Conservation (phyloP, 2,329 filamentous ascomycete species). For the Penicillium sp. region DNA sequence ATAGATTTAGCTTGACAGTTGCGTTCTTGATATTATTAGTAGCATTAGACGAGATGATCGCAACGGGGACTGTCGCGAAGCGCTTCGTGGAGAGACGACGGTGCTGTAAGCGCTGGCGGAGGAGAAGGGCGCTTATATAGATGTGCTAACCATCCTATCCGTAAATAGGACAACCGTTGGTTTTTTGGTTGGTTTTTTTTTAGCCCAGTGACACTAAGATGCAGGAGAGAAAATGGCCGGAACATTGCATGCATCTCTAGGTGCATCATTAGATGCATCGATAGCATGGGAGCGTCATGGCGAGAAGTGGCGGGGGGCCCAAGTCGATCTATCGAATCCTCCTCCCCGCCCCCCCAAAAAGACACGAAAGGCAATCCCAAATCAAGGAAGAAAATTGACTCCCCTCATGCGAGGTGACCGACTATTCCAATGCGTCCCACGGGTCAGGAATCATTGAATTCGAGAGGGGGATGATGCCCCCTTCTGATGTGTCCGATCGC, state of each 20-base stretch:
- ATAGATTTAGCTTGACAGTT: conserved; percentile 12
- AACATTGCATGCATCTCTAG: conserved; percentile 20
- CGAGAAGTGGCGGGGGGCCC: conserved; percentile 7
- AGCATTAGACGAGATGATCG: neutral
- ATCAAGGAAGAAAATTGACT: conserved; percentile 14
- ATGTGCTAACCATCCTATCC: conserved; percentile 4
- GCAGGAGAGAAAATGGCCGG: conserved; percentile 7
- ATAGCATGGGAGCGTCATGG: neutral
- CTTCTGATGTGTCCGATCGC: conserved; percentile 14
- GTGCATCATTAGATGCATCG: conserved; percentile 6
- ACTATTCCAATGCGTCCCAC: conserved; percentile 14
- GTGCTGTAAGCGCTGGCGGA: conserved; percentile 20
- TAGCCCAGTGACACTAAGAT: conserved; percentile 2
- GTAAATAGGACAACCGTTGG: conserved; percentile 9
- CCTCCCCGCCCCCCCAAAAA: neutral
- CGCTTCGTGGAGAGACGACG: neutral
- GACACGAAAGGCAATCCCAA: conserved; percentile 1
- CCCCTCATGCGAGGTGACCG: conserved; percentile 24
- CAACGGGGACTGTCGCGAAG: neutral
- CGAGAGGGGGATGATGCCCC: neutral
- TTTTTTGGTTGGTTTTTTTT: conserved; percentile 31
- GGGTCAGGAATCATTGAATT: conserved; percentile 2
- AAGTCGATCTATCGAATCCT: conserved; percentile 15
- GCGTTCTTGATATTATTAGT: neutral
- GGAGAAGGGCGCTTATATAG: conserved; percentile 26